Base-by-base conservation (phyloP, 306 rosid species). In the Trifolium fragiferum region DNA sequence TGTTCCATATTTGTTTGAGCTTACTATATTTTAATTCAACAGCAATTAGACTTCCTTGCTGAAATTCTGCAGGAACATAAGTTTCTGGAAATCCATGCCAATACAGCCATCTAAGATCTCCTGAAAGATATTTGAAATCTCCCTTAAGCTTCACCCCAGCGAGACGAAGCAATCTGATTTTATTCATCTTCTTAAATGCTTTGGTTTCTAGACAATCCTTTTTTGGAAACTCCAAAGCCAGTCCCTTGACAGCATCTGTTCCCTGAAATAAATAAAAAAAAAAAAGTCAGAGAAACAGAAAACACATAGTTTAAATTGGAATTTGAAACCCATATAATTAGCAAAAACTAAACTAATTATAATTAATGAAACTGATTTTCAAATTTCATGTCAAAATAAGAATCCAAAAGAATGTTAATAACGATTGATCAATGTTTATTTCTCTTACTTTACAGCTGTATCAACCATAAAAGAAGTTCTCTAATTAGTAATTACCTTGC, bases 191-290 rank as follows among this genome's bases (percentile, higher is more conserved):
- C 41, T 20, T 1, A 2, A 75, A 75, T 20, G 43, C 30, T 4
- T 75, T 37, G 16, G 72, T 50, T 2, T 25, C n/a, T 5, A 59
- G 8, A n/a, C 5, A 3, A 15, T 41, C 27, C 6, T 5, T 10
- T 12, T 16, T 27, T 10, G 67, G 27, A 5, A 68, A 20, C 30
- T 58, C 35, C 41, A 76, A 37, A 13, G 70, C 25, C 10, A 76
- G 6, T 19, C 81, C 81, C 70, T 68, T 46, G 7, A 68, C 19
- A 76, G 10, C 75, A 44, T 68, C 8, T 14, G 74, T 43, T 57
- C 80, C 80, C 60, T 25, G 57, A 55, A 14, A 16, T 11, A 7
- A 12, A 49, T 6, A 23, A 23, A 23, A 23, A 23, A 0, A 23
- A 23, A 23, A 23, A 23, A 6, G 7, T 33, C 37, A 33, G 15